Conservation (phyloP, 768 basidiomycete species). For the Cystofilobasidium bisporidii region DNA sequence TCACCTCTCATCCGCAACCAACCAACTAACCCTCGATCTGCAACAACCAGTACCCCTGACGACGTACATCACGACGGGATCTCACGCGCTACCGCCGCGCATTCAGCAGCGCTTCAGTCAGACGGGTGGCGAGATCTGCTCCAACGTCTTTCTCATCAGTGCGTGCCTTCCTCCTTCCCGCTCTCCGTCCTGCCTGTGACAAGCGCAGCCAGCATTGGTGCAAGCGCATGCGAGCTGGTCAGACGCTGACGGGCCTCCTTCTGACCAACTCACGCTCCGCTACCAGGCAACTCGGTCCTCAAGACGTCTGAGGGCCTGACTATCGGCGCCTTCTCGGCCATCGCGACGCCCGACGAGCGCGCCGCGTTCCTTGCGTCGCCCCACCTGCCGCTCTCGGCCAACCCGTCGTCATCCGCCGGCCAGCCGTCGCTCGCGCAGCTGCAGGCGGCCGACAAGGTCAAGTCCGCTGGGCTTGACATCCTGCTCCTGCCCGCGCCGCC, state of each 20-base stretch:
- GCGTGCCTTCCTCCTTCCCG: slow-evolving; percentile 39
- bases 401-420: neutral
- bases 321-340: slow-evolving; percentile 74
- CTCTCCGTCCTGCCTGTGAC: neutral
- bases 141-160: slow-evolving; percentile 80
- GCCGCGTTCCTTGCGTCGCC: neutral
- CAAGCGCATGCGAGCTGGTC: too few species aligned
- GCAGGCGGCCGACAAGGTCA: slow-evolving; percentile 54
- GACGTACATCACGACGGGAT: slow-evolving; percentile 88
- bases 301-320: slow-evolving; percentile 69
- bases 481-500: slow-evolving; percentile 63
- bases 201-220: too few species aligned
- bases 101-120: slow-evolving; percentile 67
- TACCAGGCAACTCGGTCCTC: slow-evolving; percentile 64
- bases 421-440: slow-evolving; percentile 45
- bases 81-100: slow-evolving; percentile 57
- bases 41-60: slow-evolving; percentile 63
- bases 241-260: too few species aligned
- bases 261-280: too few species aligned
- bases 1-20: too few species aligned
- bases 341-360: slow-evolving; percentile 34
- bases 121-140: slow-evolving; percentile 67
- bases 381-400: neutral
- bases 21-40: too few species aligned
- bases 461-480: slow-evolving; percentile 52